Percentiles rank a stretch among this genome's conserved stretches.
Conservation (phyloP, 129 eudicot species). For the Scalesia atractyloides region DNA sequence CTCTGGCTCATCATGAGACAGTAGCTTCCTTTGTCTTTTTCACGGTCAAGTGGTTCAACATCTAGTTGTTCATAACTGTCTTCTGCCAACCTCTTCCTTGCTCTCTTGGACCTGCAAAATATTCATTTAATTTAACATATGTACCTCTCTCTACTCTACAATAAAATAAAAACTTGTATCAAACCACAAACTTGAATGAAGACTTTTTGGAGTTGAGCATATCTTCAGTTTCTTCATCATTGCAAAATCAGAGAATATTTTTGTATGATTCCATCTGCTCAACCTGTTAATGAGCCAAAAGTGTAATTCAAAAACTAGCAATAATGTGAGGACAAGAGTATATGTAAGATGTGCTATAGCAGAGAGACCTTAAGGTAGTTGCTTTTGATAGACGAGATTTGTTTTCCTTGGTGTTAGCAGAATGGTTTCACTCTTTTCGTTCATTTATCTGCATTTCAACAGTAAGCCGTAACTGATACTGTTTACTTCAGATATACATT, state of each 20-base stretch:
- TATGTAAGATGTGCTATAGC: background rate
- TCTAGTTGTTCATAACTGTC: no score
- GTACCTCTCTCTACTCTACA: background rate
- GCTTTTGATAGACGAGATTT: conserved; percentile 79
- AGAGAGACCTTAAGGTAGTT: conserved; percentile 78
- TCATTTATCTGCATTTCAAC: no score
- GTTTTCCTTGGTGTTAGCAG: no score
- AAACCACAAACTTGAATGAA: conserved; percentile 52
- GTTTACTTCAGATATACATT: conserved; percentile 14
- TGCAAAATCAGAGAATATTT: no score
- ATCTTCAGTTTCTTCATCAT: conserved; percentile 59
- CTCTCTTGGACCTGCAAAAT: no score
- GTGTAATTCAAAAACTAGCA: background rate
- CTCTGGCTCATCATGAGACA: conserved; percentile 73
- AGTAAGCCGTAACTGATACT: no score
- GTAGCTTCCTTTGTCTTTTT: conserved; percentile 64
- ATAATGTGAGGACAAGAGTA: conserved; percentile 2
- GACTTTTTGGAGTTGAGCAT: conserved; percentile 50
- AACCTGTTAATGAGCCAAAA: background rate
- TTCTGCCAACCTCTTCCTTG: no score
- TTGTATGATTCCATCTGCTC: no score
- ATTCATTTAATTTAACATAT: background rate
- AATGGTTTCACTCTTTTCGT: no score
- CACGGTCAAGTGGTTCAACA: no score
- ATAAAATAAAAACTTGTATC: background rate